Evolutionary conservation across 2,329 filamentous ascomycete species (phyloP).

Genomic region (Lachnellula hyalina): DNA sequence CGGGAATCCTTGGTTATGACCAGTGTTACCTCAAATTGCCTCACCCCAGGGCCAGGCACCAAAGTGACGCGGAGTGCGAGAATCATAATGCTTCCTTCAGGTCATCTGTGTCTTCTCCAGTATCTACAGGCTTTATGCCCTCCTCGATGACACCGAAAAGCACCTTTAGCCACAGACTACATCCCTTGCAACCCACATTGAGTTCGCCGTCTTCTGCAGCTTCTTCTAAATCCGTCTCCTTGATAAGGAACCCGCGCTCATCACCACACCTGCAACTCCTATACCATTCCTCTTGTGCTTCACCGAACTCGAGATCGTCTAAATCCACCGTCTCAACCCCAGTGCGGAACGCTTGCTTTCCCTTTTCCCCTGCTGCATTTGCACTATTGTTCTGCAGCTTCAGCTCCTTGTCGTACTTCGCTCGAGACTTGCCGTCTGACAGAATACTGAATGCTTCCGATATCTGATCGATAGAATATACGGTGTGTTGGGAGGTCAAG

Average conservation of each 20-base stretch:
- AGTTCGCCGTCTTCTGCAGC: slow-evolving; percentile 53
- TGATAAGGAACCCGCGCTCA: slow-evolving; percentile 52
- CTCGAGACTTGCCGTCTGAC: slow-evolving; percentile 43
- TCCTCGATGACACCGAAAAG: slow-evolving; percentile 53
- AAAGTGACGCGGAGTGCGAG: neutral
- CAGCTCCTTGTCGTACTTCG: slow-evolving; percentile 50
- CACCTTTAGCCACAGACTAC: slow-evolving; percentile 61
- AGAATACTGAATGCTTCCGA: slow-evolving; percentile 53
- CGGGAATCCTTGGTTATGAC: neutral
- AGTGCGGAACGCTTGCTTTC: slow-evolving; percentile 42
- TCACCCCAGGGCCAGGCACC: neutral
- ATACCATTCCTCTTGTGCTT: slow-evolving; percentile 44
- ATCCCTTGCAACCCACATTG: slow-evolving; percentile 60
- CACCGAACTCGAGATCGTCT: slow-evolving; percentile 56
- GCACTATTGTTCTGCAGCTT: slow-evolving; percentile 27
- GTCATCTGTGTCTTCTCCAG: neutral
- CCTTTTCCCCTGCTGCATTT: slow-evolving; percentile 9
- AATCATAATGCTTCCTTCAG: neutral
- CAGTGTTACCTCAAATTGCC: neutral
- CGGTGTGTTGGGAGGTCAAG: slow-evolving; percentile 8
- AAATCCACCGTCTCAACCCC: slow-evolving; percentile 61
- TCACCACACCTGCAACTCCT: slow-evolving; percentile 60
- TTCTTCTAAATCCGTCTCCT: slow-evolving; percentile 55
- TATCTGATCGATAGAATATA: slow-evolving; percentile 59
- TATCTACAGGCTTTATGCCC: slow-evolving; percentile 7